Percentiles rank a stretch among this genome's conserved stretches.
Conservation (phyloP, 768 basidiomycete genomes). For the Thelephora ganbajun region DNA sequence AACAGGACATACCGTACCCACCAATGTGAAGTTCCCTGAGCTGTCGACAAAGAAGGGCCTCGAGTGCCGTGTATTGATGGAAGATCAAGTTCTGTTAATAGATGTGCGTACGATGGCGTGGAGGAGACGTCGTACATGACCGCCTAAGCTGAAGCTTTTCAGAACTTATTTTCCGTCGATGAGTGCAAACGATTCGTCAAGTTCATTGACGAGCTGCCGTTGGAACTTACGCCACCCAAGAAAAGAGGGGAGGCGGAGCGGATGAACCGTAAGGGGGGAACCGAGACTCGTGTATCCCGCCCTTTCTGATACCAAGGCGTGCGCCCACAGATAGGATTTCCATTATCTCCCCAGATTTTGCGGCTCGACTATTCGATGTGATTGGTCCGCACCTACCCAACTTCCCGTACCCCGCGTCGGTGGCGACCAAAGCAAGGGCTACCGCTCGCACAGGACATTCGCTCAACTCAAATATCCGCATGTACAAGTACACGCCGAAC, state of each 20-base stretch:
- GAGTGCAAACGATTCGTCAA: slow-evolving; percentile 50
- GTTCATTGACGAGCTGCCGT: slow-evolving; percentile 44
- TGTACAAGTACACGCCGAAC: slow-evolving; percentile 51
- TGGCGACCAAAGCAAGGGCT: slow-evolving; percentile 6
- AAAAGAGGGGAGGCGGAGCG: slow-evolving; percentile 61
- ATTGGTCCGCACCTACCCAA: slow-evolving; percentile 45
- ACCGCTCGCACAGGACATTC: slow-evolving; percentile 32
- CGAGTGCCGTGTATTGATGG: slow-evolving; percentile 32
- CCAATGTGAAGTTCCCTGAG: slow-evolving; percentile 24
- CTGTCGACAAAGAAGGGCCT: slow-evolving; percentile 31
- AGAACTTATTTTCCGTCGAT: slow-evolving; percentile 42
- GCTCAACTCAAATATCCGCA: slow-evolving; percentile 60
- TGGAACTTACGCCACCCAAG: slow-evolving; percentile 57
- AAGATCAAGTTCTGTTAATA: slow-evolving; percentile 52
- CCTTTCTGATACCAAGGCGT: no score
- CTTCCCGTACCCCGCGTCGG: slow-evolving; percentile 29
- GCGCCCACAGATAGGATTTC: slow-evolving; percentile 42
- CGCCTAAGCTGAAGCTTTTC: not conserved
- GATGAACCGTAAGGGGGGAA: slow-evolving; percentile 40
- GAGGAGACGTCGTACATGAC: not conserved
- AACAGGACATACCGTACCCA: not conserved
- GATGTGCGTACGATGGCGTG: slow-evolving; percentile 27
- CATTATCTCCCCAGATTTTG: slow-evolving; percentile 43
- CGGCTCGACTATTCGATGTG: slow-evolving; percentile 31
- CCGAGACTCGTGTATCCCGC: not conserved